Conservation (phyloP, 148 eudicot genomes). For the Persicaria tinctoria region DNA sequence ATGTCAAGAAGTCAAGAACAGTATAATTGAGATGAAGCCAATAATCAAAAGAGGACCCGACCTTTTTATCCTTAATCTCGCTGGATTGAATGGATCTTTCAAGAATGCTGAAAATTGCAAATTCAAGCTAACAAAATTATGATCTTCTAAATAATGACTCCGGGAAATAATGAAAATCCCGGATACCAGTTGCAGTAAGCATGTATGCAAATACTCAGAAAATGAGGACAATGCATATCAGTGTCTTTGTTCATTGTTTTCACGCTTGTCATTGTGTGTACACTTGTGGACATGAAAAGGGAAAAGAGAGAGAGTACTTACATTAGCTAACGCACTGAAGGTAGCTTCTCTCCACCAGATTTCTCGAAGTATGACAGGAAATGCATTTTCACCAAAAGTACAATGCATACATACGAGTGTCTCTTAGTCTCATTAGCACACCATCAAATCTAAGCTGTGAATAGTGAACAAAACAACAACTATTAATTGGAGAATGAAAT, state of each 20-base stretch:
- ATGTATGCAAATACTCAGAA: background rate
- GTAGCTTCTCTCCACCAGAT: constrained; percentile 33
- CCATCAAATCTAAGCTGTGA: constrained; percentile 93
- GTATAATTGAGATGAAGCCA: too few species aligned
- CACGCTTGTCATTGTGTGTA: too few species aligned
- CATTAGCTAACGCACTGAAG: constrained; percentile 55
- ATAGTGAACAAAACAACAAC: constrained; percentile 15
- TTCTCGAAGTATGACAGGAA: too few species aligned
- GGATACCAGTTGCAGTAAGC: background rate
- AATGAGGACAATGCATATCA: background rate
- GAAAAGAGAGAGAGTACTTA: constrained; percentile 28
- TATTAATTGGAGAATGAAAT: background rate
- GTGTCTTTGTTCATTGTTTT: too few species aligned
- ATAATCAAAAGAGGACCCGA: too few species aligned
- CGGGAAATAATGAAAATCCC: background rate
- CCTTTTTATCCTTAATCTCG: too few species aligned
- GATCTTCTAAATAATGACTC: background rate
- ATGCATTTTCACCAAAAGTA: too few species aligned
- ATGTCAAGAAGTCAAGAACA: too few species aligned
- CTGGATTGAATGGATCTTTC: background rate
- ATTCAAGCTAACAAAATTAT: background rate
- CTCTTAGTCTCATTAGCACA: constrained; percentile 88
- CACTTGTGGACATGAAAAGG: too few species aligned
- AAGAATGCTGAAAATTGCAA: background rate
- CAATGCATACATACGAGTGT: too few species aligned